phyloP scores from a whole-genome alignment of 1,284 basidiomycete species.

The Puccinia polysora region DNA sequence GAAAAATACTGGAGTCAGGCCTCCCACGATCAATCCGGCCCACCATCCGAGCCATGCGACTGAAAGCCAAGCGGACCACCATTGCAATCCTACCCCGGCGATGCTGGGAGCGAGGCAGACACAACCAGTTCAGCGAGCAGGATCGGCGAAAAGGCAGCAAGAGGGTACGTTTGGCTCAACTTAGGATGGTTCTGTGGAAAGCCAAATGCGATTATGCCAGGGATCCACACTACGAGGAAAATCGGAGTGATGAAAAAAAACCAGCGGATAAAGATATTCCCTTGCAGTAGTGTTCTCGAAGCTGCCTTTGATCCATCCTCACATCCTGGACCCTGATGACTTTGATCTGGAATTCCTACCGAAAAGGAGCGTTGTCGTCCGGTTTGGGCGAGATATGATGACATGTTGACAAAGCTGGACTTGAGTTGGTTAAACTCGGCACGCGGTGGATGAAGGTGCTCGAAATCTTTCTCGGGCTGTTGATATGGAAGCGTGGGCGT shows the following conservation, averaged over 20 bases:
- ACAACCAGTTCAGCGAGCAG: background rate
- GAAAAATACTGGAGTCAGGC: slow-evolving; percentile 49
- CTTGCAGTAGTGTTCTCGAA: background rate
- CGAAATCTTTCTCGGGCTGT: slow-evolving; percentile 10
- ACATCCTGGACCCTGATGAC: background rate
- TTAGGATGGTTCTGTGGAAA: slow-evolving; percentile 25
- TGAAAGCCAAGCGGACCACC: slow-evolving; percentile 61
- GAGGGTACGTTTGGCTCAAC: slow-evolving; percentile 1
- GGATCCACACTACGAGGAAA: slow-evolving; percentile 32
- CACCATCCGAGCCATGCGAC: slow-evolving; percentile 82
- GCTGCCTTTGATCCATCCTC: background rate
- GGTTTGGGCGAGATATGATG: background rate
- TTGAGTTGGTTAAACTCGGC: slow-evolving; percentile 2
- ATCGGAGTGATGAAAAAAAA: slow-evolving; percentile 42
- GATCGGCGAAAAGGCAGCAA: background rate
- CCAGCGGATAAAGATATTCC: slow-evolving; percentile 39
- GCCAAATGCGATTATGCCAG: slow-evolving; percentile 13
- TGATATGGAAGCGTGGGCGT: slow-evolving; percentile 25
- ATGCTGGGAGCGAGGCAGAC: background rate
- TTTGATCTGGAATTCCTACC: slow-evolving; percentile 6
- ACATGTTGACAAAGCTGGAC: background rate
- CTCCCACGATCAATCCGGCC: slow-evolving; percentile 66
- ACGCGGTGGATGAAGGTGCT: slow-evolving; percentile 12
- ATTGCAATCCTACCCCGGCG: slow-evolving; percentile 27
- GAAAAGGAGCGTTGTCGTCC: slow-evolving; percentile 13